Evolutionary conservation across 192 early-diverging fungal species (phyloP).

Genomic region (Chytriomyces sp.): DNA sequence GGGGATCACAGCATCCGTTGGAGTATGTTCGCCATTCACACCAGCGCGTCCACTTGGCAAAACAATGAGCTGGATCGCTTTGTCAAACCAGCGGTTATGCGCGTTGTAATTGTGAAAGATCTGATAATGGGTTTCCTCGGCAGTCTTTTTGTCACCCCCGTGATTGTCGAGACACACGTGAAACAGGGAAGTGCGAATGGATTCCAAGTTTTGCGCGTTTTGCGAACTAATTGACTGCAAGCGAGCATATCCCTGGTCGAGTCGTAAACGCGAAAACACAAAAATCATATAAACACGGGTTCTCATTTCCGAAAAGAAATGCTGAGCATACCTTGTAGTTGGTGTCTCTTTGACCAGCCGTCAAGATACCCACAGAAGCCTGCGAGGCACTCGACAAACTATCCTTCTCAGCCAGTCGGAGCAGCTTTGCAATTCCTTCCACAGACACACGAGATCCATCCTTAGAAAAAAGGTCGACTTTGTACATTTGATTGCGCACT

Average conservation of each 20-base stretch:
- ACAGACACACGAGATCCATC: constrained; percentile 68
- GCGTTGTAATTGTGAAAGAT: constrained; percentile 79
- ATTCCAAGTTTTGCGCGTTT: constrained; percentile 64
- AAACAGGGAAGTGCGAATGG: constrained; percentile 83
- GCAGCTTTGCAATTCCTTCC: not conserved
- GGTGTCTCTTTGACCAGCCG: constrained; percentile 86
- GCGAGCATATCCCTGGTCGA: constrained; percentile 40
- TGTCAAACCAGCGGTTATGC: constrained; percentile 96
- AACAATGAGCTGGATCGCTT: constrained; percentile 87
- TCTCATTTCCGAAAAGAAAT: not conserved
- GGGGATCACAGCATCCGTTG: constrained; percentile 88
- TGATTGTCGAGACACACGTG: constrained; percentile 85
- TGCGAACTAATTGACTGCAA: constrained; percentile 33
- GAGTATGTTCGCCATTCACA: constrained; percentile 95
- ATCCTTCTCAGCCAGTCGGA: constrained; percentile 40
- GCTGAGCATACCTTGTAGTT: constrained; percentile 66
- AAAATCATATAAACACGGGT: not conserved
- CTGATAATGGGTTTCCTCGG: constrained; percentile 70
- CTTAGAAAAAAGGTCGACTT: constrained; percentile 74
- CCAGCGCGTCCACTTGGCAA: constrained; percentile 84
- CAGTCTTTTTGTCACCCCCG: constrained; percentile 45
- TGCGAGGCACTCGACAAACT: constrained; percentile 41
- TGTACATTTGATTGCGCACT: constrained; percentile 82
- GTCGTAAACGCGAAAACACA: not conserved
- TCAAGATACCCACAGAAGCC: constrained; percentile 78